Conservation (phyloP, 257 asterid species). For the Oldenlandia corymbosa region DNA sequence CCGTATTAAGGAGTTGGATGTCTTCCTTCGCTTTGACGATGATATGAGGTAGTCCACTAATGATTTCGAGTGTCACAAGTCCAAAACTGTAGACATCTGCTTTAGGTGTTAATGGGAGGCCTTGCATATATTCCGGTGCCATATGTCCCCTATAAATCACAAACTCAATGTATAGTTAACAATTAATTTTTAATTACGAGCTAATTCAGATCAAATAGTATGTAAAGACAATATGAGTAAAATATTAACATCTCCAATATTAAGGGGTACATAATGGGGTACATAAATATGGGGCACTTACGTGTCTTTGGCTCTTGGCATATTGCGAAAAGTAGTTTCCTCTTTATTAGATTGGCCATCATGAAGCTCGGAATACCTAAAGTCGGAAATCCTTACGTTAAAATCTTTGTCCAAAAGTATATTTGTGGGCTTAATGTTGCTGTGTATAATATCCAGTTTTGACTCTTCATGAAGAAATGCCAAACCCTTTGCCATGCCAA, state of each 20-base stretch:
- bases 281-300: no score
- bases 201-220: no score
- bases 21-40: not conserved
- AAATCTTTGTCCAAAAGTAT: slow-evolving; percentile 4
- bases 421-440: slow-evolving; percentile 1
- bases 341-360: not conserved
- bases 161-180: no score
- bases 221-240: not conserved
- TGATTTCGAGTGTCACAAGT: not conserved
- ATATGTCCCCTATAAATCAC: slow-evolving; percentile 12
- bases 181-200: no score
- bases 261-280: no score
- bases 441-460: slow-evolving; percentile 3
- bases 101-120: not conserved
- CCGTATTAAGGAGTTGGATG: not conserved
- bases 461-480: slow-evolving; percentile 12
- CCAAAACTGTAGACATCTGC: slow-evolving; percentile 7
- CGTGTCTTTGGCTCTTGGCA: slow-evolving; percentile 8
- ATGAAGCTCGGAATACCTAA: slow-evolving; percentile 3
- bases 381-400: not conserved
- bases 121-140: slow-evolving; percentile 10
- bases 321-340: not conserved
- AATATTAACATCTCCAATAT: no score
- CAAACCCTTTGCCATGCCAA: not conserved
- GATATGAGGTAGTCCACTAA: not conserved